Conservation (phyloP, 1,284 basidiomycete species). For the Trametes versicolor region DNA sequence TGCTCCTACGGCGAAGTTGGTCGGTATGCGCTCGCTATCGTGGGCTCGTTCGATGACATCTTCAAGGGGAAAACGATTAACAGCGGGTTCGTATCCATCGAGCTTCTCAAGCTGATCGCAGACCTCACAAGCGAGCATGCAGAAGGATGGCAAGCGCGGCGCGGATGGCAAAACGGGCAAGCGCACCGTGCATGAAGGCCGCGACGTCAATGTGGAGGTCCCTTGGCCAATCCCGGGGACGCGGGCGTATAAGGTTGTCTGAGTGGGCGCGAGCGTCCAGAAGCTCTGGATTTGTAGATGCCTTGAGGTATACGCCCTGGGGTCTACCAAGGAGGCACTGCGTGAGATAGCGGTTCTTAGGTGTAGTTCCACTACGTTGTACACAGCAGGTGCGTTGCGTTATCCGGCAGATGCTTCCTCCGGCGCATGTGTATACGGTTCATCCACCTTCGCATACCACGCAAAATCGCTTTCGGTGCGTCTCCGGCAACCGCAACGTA, state of each 20-base stretch:
- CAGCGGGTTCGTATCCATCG: slow-evolving; percentile 96
- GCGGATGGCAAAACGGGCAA: slow-evolving; percentile 82
- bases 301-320: slow-evolving; percentile 81
- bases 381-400: slow-evolving; percentile 10
- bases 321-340: slow-evolving; percentile 58
- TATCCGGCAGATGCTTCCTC: no score
- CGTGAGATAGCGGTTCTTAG: slow-evolving; percentile 1
- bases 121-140: slow-evolving; percentile 85
- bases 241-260: slow-evolving; percentile 74
- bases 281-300: slow-evolving; percentile 90
- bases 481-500: no score
- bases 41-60: slow-evolving; percentile 98
- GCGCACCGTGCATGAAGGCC: slow-evolving; percentile 80
- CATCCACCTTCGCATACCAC: no score
- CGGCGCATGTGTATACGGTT: no score
- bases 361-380: neutral
- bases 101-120: slow-evolving; percentile 88
- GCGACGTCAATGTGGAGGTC: slow-evolving; percentile 71
- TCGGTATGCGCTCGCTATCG: slow-evolving; percentile 93
- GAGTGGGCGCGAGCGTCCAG: slow-evolving; percentile 91
- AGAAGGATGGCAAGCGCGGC: slow-evolving; percentile 77
- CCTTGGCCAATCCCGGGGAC: slow-evolving; percentile 51
- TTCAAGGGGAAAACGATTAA: slow-evolving; percentile 99
- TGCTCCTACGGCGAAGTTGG: slow-evolving; percentile 96
- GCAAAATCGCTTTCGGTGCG: no score